These are phyloP conservation scores for Populus trichocarpa DNA, from an alignment of 441 rosid species.

Conservation along the genomic window DNA sequence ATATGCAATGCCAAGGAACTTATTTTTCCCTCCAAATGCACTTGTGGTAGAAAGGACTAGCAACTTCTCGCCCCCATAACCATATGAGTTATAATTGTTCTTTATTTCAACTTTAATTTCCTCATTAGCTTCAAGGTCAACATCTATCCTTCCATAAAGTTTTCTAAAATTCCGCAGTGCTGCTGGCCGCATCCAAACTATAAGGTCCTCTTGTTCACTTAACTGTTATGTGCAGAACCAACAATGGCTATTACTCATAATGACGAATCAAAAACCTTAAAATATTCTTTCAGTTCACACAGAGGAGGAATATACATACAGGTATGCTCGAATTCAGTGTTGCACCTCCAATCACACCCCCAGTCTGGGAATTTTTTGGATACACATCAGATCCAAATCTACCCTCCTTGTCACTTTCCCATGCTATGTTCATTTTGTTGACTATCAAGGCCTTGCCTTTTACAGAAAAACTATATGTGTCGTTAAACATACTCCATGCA, in stretches of 20 bases:
- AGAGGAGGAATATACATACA: constrained; percentile 34
- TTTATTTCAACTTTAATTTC: constrained; percentile 39
- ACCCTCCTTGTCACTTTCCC: constrained; percentile 73
- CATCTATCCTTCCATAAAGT: constrained; percentile 79
- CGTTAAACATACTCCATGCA: constrained; percentile 93
- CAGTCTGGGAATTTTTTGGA: constrained; percentile 57
- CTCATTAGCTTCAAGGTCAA: constrained; percentile 51
- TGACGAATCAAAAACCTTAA: not conserved
- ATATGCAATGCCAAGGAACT: constrained; percentile 72
- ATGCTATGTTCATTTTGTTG: constrained; percentile 60
- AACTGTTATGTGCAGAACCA: constrained; percentile 38
- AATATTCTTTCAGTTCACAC: not conserved
- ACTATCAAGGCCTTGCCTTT: constrained; percentile 37
- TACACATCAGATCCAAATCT: constrained; percentile 65
- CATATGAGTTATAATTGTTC: constrained; percentile 72
- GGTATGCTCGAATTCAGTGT: constrained; percentile 41
- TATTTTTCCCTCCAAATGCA: constrained; percentile 78
- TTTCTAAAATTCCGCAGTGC: constrained; percentile 84
- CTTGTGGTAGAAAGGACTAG: constrained; percentile 73
- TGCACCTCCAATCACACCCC: constrained; percentile 54
- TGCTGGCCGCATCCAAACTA: constrained; percentile 93
- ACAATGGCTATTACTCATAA: not conserved
- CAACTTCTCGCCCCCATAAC: constrained; percentile 65
- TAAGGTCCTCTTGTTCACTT: constrained; percentile 78
- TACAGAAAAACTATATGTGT: constrained; percentile 52